Conservation (phyloP, 164 flowering plant species). For the Euptelea pleiosperma region DNA sequence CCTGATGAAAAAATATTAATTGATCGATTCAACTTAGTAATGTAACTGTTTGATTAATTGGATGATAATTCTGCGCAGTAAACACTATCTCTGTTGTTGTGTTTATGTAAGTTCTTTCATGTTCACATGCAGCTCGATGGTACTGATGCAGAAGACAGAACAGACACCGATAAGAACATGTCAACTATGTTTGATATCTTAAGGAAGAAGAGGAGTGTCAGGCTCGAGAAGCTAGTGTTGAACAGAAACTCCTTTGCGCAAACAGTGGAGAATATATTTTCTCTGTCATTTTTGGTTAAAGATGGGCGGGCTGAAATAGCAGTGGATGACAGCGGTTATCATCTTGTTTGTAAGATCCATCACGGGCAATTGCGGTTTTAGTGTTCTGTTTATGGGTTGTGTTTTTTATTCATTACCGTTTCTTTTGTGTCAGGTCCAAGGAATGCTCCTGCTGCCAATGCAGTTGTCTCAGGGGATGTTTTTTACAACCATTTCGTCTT, state of each 20-base stretch:
- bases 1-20: no score
- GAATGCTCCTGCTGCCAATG: slow-evolving; percentile 74
- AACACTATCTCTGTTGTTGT: neutral
- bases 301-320: slow-evolving; percentile 79
- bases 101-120: slow-evolving; percentile 26
- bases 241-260: slow-evolving; percentile 77
- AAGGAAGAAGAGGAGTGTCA: slow-evolving; percentile 49
- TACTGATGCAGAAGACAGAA: slow-evolving; percentile 42
- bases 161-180: slow-evolving; percentile 90
- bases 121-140: slow-evolving; percentile 55
- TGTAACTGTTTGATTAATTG: no score
- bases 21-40: no score
- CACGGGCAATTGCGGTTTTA: neutral
- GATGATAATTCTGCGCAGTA: no score
- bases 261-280: slow-evolving; percentile 88
- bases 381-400: neutral
- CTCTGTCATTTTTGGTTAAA: slow-evolving; percentile 79
- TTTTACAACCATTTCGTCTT: slow-evolving; percentile 72
- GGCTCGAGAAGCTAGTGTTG: slow-evolving; percentile 61
- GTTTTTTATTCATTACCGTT: neutral
- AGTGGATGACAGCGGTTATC: slow-evolving; percentile 52
- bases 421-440: slow-evolving; percentile 56
- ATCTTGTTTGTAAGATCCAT: slow-evolving; percentile 63
- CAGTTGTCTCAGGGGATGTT: slow-evolving; percentile 60
- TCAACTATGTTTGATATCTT: slow-evolving; percentile 69